Percentiles rank a stretch among this genome's conserved stretches.
These are phyloP conservation scores for Quercus gilva DNA, from an alignment of 306 rosid species.

Conservation along the genomic window DNA sequence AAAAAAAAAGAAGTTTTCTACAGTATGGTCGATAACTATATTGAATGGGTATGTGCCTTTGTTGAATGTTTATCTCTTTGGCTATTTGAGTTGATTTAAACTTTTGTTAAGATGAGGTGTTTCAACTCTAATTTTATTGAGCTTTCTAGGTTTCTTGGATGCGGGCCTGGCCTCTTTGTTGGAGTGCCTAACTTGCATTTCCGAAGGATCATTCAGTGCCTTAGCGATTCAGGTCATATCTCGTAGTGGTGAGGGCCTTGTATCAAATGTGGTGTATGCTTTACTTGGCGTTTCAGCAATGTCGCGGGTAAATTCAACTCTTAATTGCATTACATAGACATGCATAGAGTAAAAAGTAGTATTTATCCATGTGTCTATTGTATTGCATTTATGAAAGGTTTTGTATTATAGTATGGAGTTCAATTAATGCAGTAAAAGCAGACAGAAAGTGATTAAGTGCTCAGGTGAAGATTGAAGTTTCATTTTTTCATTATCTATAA, in stretches of 20 bases:
- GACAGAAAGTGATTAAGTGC: neutral
- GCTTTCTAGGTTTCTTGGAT: slow-evolving; percentile 81
- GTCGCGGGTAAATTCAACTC: slow-evolving; percentile 68
- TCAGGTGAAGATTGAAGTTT: neutral
- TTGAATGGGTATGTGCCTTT: neutral
- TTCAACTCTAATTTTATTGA: slow-evolving; percentile 24
- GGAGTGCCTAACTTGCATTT: slow-evolving; percentile 48
- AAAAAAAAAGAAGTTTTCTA: neutral
- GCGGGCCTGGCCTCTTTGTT: slow-evolving; percentile 67
- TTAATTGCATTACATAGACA: neutral
- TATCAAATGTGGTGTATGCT: slow-evolving; percentile 90
- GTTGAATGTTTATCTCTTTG: neutral
- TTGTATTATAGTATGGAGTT: neutral
- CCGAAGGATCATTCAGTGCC: slow-evolving; percentile 68
- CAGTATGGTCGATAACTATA: neutral
- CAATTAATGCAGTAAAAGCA: neutral
- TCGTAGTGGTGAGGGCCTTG: slow-evolving; percentile 91
- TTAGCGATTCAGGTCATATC: slow-evolving; percentile 71
- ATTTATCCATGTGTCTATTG: neutral
- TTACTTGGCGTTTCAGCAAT: slow-evolving; percentile 97
- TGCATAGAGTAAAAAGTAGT: neutral
- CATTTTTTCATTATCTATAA: neutral
- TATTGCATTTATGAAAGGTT: neutral
- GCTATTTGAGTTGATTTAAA: neutral
- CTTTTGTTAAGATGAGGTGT: slow-evolving; percentile 1